Base-by-base conservation (phyloP, 257 asterid genomes). In the Plantago major region DNA sequence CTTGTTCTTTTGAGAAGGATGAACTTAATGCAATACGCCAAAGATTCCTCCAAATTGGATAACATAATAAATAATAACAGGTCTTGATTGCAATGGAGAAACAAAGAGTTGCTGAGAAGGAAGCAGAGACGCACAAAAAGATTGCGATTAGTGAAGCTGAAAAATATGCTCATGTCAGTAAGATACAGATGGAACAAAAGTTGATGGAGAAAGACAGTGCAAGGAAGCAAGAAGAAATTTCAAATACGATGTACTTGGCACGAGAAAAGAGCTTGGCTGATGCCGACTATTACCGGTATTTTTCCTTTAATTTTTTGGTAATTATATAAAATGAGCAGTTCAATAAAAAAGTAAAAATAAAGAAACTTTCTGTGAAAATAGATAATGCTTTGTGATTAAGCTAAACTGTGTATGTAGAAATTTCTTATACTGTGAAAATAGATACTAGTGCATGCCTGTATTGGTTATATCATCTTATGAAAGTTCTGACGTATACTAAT, bases 251-350 rank as follows among this genome's bases (percentile, higher is more conserved):
- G 89, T 89, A 84, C 78, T 72, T 82, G 47, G 97, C 96, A 53
- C 96, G 95, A 43, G 97, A 93, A 77, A 89, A 80, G 80, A 89
- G 99, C 76, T 81, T 89, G 88, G 95, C 99, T 17, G 99, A 93
- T 71, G 99, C 99, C 18, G 63, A 75, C 71, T 87, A 70, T 71
- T 93, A 93, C 74, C 76, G 91, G 99, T 93, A 78, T 71, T 48
- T 57, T 59, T 53, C 37, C 42, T 15, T 13, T 30, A 28, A 33
- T 50, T 61, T 46, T 42, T 42, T 42, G 18, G 51, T 45, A 55
- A 26, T 9, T 38, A 61, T 19, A 47, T 16, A 22, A 38, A 18
- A 11, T 48, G 55, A 42, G 33, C 40, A 10, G 52, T 42, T 15
- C 22, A 17, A 42, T 45, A 19, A 46, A 52, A 45, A 49, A 46